Evolutionary conservation across 306 rosid genomes (phyloP).

Genomic region (Prunus campanulata): DNA sequence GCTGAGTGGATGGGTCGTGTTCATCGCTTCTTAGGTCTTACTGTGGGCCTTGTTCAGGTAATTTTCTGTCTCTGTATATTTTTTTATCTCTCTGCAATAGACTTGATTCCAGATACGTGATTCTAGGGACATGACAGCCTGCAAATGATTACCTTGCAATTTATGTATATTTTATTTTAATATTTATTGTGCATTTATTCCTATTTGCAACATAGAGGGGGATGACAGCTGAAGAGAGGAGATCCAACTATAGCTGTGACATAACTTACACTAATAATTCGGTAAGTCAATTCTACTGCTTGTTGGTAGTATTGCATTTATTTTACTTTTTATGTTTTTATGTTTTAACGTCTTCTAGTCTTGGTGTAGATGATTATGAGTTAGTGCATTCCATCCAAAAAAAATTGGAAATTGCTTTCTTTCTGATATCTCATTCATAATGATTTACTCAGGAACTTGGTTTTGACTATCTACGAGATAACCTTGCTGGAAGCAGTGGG

Average conservation of each 20-base stretch:
- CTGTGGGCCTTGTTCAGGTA: slow-evolving; percentile 96
- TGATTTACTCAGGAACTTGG: slow-evolving; percentile 77
- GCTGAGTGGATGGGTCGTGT: slow-evolving; percentile 99
- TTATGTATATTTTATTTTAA: slow-evolving; percentile 11
- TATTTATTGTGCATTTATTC: slow-evolving; percentile 15
- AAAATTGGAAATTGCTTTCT: neutral
- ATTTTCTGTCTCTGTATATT: slow-evolving; percentile 14
- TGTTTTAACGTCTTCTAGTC: neutral
- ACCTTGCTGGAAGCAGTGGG: slow-evolving; percentile 82
- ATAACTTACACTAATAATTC: slow-evolving; percentile 93
- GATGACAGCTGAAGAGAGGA: slow-evolving; percentile 64
- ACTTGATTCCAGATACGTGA: slow-evolving; percentile 1
- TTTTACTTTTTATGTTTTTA: neutral
- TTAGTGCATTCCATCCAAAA: slow-evolving; percentile 13
- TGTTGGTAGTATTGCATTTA: neutral
- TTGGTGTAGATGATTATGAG: neutral
- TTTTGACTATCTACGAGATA: slow-evolving; percentile 93
- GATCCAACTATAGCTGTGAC: slow-evolving; percentile 79
- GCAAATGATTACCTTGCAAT: neutral
- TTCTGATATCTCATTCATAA: slow-evolving; percentile 21
- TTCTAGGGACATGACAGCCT: slow-evolving; percentile 8
- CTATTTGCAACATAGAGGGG: slow-evolving; percentile 62
- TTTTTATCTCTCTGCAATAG: slow-evolving; percentile 13
- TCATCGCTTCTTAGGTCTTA: slow-evolving; percentile 92
- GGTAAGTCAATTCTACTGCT: slow-evolving; percentile 47